phyloP scores from a whole-genome alignment of 2,329 filamentous ascomycete genomes.

The Microsporum canis region DNA sequence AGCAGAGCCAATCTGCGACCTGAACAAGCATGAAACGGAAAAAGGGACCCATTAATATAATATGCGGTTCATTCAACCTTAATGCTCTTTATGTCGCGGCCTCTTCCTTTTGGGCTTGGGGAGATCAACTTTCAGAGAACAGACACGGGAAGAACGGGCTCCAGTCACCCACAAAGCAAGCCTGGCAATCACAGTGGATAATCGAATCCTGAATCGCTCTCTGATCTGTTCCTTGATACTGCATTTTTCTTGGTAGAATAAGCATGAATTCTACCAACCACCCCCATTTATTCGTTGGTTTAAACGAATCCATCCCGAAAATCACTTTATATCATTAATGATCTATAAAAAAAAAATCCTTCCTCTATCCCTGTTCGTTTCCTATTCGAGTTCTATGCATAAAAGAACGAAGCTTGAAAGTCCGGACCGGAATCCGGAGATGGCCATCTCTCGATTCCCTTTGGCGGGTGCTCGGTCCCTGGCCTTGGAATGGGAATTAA shows the following conservation, averaged over 20 bases:
- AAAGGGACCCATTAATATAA: not conserved
- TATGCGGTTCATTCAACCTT: not conserved
- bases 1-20: not conserved
- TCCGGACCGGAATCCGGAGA: not conserved
- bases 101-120: not conserved
- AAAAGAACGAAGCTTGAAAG: not conserved
- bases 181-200: not conserved
- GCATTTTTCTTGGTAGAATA: not conserved
- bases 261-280: not conserved
- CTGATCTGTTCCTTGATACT: slow-evolving; percentile 2
- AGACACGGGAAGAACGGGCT: not conserved
- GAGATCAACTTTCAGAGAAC: not conserved
- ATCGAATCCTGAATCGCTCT: not conserved
- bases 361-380: not conserved
- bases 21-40: not conserved
- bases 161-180: not conserved
- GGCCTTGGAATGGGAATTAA: not conserved
- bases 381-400: not conserved
- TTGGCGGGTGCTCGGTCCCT: not conserved
- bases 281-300: not conserved
- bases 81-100: not conserved
- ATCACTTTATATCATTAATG: not conserved
- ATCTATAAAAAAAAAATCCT: not conserved
- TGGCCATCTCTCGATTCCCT: not conserved
- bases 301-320: not conserved